phyloP scores from a whole-genome alignment of 2,329 filamentous ascomycete genomes.

The Paraphaeosphaeria sporulosa region DNA sequence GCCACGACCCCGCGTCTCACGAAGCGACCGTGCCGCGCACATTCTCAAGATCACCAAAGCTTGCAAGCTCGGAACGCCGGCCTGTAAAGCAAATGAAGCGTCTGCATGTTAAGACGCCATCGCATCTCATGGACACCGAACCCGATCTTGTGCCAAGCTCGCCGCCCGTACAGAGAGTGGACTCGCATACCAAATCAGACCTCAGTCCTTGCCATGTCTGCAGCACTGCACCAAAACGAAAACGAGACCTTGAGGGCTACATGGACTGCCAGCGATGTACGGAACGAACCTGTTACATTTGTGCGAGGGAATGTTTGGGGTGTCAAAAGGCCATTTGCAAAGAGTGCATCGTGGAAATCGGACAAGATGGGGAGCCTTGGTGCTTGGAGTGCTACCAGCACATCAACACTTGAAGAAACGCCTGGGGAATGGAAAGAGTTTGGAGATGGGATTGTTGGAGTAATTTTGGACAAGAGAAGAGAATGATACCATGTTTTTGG shows the following conservation, averaged over 20 bases:
- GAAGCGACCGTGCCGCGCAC: conserved; percentile 21
- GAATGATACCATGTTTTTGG: neutral
- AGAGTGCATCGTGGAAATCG: conserved; percentile 72
- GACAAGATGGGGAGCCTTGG: conserved; percentile 69
- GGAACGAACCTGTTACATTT: conserved; percentile 72
- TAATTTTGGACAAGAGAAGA: neutral
- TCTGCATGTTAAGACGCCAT: conserved; percentile 35
- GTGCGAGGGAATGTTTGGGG: conserved; percentile 68
- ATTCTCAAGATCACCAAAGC: conserved; percentile 16
- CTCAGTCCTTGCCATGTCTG: conserved; percentile 70
- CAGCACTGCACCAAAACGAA: conserved; percentile 69
- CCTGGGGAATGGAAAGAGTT: neutral
- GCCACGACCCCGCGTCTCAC: conserved; percentile 22
- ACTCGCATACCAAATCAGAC: conserved; percentile 26
- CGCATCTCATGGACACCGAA: conserved; percentile 44
- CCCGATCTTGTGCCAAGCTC: conserved; percentile 18
- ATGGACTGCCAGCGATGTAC: conserved; percentile 69
- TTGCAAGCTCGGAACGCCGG: conserved; percentile 29
- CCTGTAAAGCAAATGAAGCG: conserved; percentile 44
- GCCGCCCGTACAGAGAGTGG: conserved; percentile 6
- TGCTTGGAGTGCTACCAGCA: conserved; percentile 66
- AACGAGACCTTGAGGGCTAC: conserved; percentile 71
- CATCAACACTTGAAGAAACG: conserved; percentile 26
- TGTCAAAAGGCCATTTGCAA: conserved; percentile 67
- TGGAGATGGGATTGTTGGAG: neutral